Evolutionary conservation across 2,329 filamentous ascomycete genomes (phyloP), one percentile per base, ranked within the genome.

Genomic region (Pseudogymnoascus sp.): DNA sequence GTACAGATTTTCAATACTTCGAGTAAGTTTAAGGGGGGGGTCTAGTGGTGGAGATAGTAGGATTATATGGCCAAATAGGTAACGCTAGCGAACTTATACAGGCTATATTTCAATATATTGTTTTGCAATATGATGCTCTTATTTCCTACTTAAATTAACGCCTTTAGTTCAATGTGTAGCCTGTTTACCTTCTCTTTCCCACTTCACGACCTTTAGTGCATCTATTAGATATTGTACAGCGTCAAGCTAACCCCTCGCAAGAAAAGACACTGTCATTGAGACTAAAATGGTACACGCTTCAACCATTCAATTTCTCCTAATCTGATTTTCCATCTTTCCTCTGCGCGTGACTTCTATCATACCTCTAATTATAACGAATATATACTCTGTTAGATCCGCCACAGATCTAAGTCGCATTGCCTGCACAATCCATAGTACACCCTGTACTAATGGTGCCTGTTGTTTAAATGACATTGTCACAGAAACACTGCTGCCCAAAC

Each of bases 381-480:
- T 37, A 37, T 37, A 37, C 33, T 37, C 37, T 40, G 6, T 47
- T 18, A 11, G 62, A 56, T 16, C 66, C 68, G 53, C 68, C 67
- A 56, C 68, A 70, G 11, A 65, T 63, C 61, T 71, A 61, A 10
- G 42, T 31, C 8, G 10, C 18, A 62, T 69, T 66, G 12, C 67
- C 69, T 3, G 65, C 42, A 50, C 67, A 71, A 0, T 64, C n/a
- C 60, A 62, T 68, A 14, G 60, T 65, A 62, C 69, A 71, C 21
- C 47, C 21, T 31, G 5, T 53, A 16, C 47, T 25, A 3, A 53
- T 53, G 21, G 47, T 14, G 21, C 47, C 47, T 25, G 47, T 53
- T 6, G 21, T 31, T n/a, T n/a, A n/a, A n/a, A n/a, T n/a, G n/a
- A n/a, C n/a, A n/a, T n/a, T 53, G 47, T 4, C 47, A 53, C 47